Evolutionary conservation across 2,329 filamentous ascomycete genomes (phyloP), one percentile per base, ranked within the genome.

Genomic region (Ophiognomonia clavigignenti-juglandacearum): DNA sequence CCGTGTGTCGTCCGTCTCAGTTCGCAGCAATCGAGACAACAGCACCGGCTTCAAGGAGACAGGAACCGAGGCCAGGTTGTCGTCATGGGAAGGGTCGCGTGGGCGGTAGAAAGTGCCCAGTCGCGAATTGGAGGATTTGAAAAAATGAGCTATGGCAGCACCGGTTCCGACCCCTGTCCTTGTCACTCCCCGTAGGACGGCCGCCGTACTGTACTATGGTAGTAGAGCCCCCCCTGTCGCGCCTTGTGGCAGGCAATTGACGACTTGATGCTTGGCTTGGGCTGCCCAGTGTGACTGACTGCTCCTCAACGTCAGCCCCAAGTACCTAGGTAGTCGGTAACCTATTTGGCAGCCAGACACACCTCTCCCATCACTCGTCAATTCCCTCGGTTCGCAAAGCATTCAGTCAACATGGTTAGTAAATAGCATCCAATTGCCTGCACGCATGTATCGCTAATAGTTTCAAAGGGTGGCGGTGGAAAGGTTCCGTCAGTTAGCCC

Each of bases 401-500:
- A 46, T 47, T 43, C 39, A 54, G 49, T 68, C 69, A 81, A 74
- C 62, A 83, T 83, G 80, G 80, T 82, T 65, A 61, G 72, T 19
- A 22, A 18, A 16, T 16, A 16, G 9, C 6, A 2, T 1, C 11
- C 10, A 16, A 10, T 5, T 5, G 14, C 7, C 2, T 1, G 4
- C 2, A 6, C 26, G 43, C 29, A 26, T 39, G 29, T 20, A 8
- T 45, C 51, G 56, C 74, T 80, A 66, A 80, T 65, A 55, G 44
- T 49, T 53, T 52, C 45, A 20, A 55, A 84, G 85, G 86, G 86
- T 74, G 87, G 87, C 73, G 89, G 90, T 74, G 84, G 80, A 65
- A 71, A 69, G 67, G 67, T 80, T 61, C 74, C 73, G 77, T 80
- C 68, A 76, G 72, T 68, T 43, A 39, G 35, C 27, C 45, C 50